Base-by-base conservation (phyloP, 2,329 filamentous ascomycete genomes). In the Apiospora malaysiana region DNA sequence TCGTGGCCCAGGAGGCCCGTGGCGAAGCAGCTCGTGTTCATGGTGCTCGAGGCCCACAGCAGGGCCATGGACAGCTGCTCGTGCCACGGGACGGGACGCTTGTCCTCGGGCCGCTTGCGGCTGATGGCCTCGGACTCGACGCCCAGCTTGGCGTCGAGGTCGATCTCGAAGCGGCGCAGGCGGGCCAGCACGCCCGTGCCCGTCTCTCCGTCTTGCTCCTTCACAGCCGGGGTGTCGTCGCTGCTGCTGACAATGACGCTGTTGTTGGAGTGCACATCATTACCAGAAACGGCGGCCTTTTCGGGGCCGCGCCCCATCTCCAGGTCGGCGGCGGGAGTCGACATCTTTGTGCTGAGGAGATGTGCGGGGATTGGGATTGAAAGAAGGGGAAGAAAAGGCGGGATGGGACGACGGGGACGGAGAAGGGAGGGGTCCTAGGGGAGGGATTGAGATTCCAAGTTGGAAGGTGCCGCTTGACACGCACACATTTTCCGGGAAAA, bases 1-100 rank as follows among this genome's bases (percentile, higher is more conserved):
- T 86, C 81, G 79, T 81, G 82, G 9, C 86, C 86, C 67, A 88
- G 76, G 70, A 88, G 86, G 12, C 86, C 86, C 0, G 85, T 86
- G 2, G 84, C 81, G 71, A 88, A 87, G 75, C 85, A 87, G 47
- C 82, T 83, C 37, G 84, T 81, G 75, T 87, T 87, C 82, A 87
- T 84, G 0, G 84, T 87, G 12, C 82, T 83, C 63, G 81, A 84
- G 25, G 86, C 85, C 86, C 86, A 88, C 70, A 88, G 79, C 71
- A 86, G 76, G 14, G 84, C 85, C 86, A 88, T 88, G 70, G 46
- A 73, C n/a, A 75, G 73, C 66, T 76, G 70, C 63, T 76, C 70
- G 32, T 76, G 70, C 74, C 75, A 76, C 37, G 69, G 71, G 3
- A 76, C 75, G 2, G 65, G 67, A 72, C 83, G 82, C 74, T 84